Evolutionary conservation across 805 yeast genomes (phyloP).

Genomic region (Schizosaccharomyces japonicus): DNA sequence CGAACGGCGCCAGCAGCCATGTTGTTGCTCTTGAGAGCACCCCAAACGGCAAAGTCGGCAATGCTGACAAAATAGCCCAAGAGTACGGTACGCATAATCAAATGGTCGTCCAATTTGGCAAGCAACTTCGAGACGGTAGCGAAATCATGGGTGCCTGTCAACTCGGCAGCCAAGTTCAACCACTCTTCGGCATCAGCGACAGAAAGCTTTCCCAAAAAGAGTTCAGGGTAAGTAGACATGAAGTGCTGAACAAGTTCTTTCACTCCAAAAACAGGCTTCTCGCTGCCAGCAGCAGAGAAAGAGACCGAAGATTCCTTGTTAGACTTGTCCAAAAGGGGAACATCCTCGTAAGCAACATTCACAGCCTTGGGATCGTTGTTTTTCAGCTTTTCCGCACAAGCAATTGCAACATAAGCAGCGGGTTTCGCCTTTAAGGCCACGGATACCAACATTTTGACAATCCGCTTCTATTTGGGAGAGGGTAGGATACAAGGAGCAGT

Average conservation of each 20-base stretch:
- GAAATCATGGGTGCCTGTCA: slow-evolving; percentile 35
- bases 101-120: slow-evolving; percentile 57
- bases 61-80: slow-evolving; percentile 41
- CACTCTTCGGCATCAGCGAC: background rate
- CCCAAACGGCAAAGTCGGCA: slow-evolving; percentile 83
- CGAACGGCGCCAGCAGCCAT: slow-evolving; percentile 78
- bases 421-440: background rate
- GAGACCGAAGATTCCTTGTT: slow-evolving; percentile 17
- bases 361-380: background rate
- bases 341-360: background rate
- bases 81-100: slow-evolving; percentile 64
- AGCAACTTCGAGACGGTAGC: slow-evolving; percentile 15
- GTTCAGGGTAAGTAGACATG: slow-evolving; percentile 29
- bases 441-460: background rate
- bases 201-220: slow-evolving; percentile 9
- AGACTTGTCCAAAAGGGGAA: background rate
- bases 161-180: background rate
- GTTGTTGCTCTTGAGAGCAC: slow-evolving; percentile 76
- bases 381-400: background rate
- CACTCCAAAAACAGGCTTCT: slow-evolving; percentile 15
- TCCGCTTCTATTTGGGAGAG: no score
- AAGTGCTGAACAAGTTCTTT: slow-evolving; percentile 26
- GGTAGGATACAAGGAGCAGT: no score
- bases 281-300: slow-evolving; percentile 23
- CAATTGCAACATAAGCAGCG: slow-evolving; percentile 1